These are phyloP conservation scores for Tephrocybe sp. DNA, from an alignment of 768 basidiomycete species.

Conservation along the genomic window DNA sequence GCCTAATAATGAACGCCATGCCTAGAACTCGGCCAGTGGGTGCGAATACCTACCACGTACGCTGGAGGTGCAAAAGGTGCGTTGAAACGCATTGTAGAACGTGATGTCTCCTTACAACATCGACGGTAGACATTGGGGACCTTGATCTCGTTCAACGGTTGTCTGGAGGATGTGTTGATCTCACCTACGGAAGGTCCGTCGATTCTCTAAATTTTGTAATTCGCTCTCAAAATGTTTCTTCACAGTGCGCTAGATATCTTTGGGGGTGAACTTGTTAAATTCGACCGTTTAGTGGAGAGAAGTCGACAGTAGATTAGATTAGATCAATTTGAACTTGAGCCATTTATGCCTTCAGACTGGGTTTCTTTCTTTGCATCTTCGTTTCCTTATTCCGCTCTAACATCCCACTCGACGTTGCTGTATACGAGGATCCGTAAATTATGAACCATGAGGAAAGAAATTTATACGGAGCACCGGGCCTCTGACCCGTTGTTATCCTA, in stretches of 20 bases:
- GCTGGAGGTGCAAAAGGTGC: conserved; percentile 93
- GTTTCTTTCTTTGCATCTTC: no score
- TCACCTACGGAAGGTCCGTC: conserved; percentile 79
- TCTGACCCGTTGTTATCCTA: conserved; percentile 2
- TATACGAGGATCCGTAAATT: no score
- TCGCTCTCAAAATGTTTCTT: background rate
- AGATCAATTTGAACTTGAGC: conserved; percentile 25
- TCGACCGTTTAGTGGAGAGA: conserved; percentile 32
- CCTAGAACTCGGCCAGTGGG: conserved; percentile 89
- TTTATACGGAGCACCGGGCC: background rate
- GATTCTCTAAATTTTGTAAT: background rate
- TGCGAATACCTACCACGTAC: conserved; percentile 88
- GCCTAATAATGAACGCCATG: conserved; percentile 16
- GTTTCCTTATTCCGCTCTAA: no score
- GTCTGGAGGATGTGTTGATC: conserved; percentile 80
- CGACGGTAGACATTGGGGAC: conserved; percentile 69
- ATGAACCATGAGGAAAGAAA: background rate
- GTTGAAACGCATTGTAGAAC: conserved; percentile 3
- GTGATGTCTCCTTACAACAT: background rate
- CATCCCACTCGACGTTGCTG: no score
- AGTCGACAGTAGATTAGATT: conserved; percentile 29
- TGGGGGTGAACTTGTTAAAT: conserved; percentile 62
- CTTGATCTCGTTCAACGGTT: conserved; percentile 77
- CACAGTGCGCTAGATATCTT: conserved; percentile 65
- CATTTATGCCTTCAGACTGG: no score